A percentile compares a stretch with the other conserved stretches of the same genome.
These are phyloP conservation scores for Circinella umbellata DNA, from an alignment of 371 early-diverging fungal genomes.

Conservation along the genomic window DNA sequence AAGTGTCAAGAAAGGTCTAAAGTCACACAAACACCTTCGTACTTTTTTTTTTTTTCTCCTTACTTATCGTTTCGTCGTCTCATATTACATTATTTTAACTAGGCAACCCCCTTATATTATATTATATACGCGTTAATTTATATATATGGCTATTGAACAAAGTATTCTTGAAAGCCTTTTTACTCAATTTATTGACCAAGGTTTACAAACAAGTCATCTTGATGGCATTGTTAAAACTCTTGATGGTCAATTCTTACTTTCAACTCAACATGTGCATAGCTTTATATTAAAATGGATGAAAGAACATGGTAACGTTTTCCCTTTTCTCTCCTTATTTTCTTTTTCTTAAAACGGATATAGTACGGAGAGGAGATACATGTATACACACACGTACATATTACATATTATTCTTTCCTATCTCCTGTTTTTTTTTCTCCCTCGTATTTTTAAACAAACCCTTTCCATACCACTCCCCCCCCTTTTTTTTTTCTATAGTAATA, in stretches of 20 bases:
- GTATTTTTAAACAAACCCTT: too few relatives aligned
- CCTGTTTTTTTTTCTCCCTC: too few relatives aligned
- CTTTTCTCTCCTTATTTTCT: neutral
- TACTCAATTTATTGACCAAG: slow-evolving; percentile 24
- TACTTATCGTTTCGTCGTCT: too few relatives aligned
- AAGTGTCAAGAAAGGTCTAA: neutral
- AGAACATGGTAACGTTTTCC: slow-evolving; percentile 6
- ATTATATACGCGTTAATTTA: too few relatives aligned
- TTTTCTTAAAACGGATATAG: slow-evolving; percentile 6
- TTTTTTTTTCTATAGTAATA: neutral
- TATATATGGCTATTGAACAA: slow-evolving; percentile 9
- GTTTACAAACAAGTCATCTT: slow-evolving; percentile 13
- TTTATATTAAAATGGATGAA: slow-evolving; percentile 7
- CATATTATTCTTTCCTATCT: too few relatives aligned
- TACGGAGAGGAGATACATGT: neutral
- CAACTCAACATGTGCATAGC: slow-evolving; percentile 8
- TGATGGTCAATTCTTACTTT: slow-evolving; percentile 19
- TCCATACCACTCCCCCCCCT: too few relatives aligned
- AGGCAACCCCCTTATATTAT: too few relatives aligned
- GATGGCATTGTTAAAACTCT: slow-evolving; percentile 15
- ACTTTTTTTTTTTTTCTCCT: too few relatives aligned
- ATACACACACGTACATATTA: too few relatives aligned
- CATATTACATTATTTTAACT: too few relatives aligned
- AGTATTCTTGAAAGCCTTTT: slow-evolving; percentile 14
- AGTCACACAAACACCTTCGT: slow-evolving; percentile 2